phyloP scores from a whole-genome alignment of 1,284 basidiomycete species.

The Malassezia restricta region DNA sequence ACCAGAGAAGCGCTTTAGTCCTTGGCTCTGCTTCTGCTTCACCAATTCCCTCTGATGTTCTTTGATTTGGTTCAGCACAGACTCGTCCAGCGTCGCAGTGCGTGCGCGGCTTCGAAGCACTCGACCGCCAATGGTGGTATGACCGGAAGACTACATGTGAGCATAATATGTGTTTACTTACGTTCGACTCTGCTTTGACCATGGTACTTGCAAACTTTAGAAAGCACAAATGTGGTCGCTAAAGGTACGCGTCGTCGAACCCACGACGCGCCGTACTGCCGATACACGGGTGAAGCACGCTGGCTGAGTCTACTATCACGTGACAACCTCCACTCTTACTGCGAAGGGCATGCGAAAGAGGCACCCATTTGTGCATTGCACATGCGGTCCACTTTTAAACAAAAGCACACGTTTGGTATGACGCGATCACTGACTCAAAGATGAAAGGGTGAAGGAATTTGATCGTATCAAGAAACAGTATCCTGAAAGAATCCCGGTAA shows the following conservation, averaged over 20 bases:
- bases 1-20: constrained; percentile 65
- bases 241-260: background rate
- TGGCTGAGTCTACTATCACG: too few species aligned
- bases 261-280: background rate
- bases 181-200: background rate
- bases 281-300: too few species aligned
- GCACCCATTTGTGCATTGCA: too few species aligned
- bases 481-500: constrained; percentile 93
- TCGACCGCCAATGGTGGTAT: constrained; percentile 17
- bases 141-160: background rate
- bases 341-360: too few species aligned
- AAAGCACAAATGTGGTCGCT: background rate
- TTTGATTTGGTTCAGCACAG: constrained; percentile 61
- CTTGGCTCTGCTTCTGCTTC: constrained; percentile 63
- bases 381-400: constrained; percentile 99
- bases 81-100: constrained; percentile 68
- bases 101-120: constrained; percentile 47
- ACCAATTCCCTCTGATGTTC: constrained; percentile 83
- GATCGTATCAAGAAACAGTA: constrained; percentile 96
- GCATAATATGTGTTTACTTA: background rate
- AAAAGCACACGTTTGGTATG: constrained; percentile 95
- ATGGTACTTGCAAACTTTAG: background rate
- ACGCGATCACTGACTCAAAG: constrained; percentile 16
- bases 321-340: too few species aligned
- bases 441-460: constrained; percentile 81